A percentile compares a stretch with the other conserved stretches of the same genome.
Evolutionary conservation across 225 moss, liverwort and hornwort species (phyloP).

Genomic region (Thuidium tamariscinum): DNA sequence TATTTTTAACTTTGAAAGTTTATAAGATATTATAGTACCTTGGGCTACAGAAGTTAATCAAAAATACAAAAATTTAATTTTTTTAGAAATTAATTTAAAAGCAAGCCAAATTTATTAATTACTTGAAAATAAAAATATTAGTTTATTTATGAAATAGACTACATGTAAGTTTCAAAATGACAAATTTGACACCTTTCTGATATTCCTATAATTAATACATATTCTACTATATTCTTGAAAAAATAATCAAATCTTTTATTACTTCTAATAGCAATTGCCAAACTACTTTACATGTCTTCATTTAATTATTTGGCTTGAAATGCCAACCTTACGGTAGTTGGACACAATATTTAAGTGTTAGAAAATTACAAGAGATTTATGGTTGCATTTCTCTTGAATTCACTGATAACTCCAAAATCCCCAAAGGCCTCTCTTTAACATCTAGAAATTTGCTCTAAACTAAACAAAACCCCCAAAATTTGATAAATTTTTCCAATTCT

Average conservation of each 20-base stretch:
- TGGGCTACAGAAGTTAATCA: too few species aligned
- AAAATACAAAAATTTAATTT: too few species aligned
- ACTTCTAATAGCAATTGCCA: rapidly evolving
- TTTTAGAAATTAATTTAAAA: too few species aligned
- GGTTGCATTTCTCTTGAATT: rapidly evolving
- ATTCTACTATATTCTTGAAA: background rate
- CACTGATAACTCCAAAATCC: rapidly evolving
- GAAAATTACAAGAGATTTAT: background rate
- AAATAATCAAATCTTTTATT: background rate
- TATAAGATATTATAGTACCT: background rate
- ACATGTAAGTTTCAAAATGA: background rate
- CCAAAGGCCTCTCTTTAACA: background rate
- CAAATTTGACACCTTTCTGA: rapidly evolving
- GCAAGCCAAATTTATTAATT: too few species aligned
- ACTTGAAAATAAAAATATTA: too few species aligned
- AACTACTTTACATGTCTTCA: rapidly evolving
- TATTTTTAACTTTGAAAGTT: background rate
- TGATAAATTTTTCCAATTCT: background rate
- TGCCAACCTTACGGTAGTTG: rapidly evolving
- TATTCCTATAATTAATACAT: background rate
- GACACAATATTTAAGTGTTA: rapidly evolving
- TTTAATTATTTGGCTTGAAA: background rate
- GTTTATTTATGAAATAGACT: rapidly evolving
- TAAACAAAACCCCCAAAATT: background rate
- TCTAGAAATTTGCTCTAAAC: background rate